Evolutionary conservation across 176 grass and related monocot species (phyloP).

Genomic region (Bromus sterilis): DNA sequence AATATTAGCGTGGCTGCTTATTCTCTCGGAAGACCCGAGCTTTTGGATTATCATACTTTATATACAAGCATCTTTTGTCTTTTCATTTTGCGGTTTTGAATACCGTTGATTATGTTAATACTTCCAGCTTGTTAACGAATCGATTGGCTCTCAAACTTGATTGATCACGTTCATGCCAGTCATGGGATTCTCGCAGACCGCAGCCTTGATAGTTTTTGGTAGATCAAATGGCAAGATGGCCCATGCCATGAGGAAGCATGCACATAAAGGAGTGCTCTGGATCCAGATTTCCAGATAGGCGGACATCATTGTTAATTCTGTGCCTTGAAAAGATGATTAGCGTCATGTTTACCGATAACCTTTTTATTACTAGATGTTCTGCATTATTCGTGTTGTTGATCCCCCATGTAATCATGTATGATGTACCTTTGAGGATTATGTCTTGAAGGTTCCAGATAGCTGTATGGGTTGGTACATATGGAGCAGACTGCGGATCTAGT

Average conservation of each 20-base stretch:
- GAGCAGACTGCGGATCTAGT: background rate
- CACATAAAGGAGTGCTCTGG: constrained; percentile 21
- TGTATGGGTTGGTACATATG: background rate
- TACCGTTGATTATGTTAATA: background rate
- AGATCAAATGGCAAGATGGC: constrained; percentile 39
- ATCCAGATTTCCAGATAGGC: constrained; percentile 56
- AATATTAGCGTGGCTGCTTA: background rate
- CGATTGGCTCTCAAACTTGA: constrained; percentile 25
- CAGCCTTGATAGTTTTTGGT: constrained; percentile 16
- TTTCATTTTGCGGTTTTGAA: background rate
- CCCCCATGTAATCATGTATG: constrained; percentile 27
- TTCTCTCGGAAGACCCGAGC: constrained; percentile 4
- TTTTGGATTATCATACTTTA: background rate
- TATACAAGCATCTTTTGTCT: constrained; percentile 2
- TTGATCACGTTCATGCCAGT: constrained; percentile 34
- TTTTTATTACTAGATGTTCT: constrained; percentile 9
- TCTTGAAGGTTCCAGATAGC: constrained; percentile 15
- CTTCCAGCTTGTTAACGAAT: constrained; percentile 40
- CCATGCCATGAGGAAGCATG: constrained; percentile 37
- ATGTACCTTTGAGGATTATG: constrained; percentile 22
- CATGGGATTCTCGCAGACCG: constrained; percentile 4
- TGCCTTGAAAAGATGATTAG: constrained; percentile 41
- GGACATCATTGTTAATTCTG: constrained; percentile 42
- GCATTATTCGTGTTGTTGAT: constrained; percentile 28
- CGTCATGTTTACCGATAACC: constrained; percentile 29